phyloP scores from a whole-genome alignment of 2,329 filamentous ascomycete genomes.

The Alternaria infectoria region DNA sequence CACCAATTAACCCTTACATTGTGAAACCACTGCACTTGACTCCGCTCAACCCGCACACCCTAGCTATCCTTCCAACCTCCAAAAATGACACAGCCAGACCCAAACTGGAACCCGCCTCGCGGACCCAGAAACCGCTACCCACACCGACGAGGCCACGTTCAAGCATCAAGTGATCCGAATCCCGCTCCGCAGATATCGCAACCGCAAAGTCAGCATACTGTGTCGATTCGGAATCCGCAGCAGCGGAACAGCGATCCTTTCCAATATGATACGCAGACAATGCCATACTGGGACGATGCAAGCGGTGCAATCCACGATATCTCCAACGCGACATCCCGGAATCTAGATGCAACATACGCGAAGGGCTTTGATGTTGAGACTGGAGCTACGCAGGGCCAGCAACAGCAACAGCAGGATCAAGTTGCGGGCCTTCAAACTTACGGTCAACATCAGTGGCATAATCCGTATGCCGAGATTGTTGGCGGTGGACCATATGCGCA shows the following conservation, averaged over 20 bases:
- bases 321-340: not conserved
- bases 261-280: not conserved
- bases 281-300: constrained; percentile 2
- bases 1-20: not conserved
- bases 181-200: not conserved
- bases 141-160: not conserved
- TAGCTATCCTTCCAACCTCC: not conserved
- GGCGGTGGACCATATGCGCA: not conserved
- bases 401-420: not conserved
- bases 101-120: not conserved
- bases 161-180: not conserved
- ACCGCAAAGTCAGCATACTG: not conserved
- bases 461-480: not conserved
- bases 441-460: not conserved
- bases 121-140: not conserved
- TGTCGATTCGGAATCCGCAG: not conserved
- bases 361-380: not conserved
- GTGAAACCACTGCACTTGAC: not conserved
- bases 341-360: not conserved
- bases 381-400: not conserved
- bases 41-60: not conserved
- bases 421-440: not conserved
- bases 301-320: constrained; percentile 1
- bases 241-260: not conserved
- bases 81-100: not conserved